Conservation (phyloP, 371 early-diverging fungal species). For the Phascolomyces articulosus region DNA sequence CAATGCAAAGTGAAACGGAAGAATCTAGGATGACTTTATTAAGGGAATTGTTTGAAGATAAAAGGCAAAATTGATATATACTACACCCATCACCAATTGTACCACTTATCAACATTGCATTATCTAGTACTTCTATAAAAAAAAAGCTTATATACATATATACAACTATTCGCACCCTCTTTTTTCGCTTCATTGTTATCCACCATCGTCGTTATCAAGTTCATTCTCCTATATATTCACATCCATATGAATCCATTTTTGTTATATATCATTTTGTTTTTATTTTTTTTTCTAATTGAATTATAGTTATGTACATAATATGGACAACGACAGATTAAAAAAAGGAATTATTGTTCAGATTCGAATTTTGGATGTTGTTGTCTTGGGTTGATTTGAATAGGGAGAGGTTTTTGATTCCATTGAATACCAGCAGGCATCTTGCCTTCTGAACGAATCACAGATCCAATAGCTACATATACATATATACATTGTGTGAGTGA, state of each 20-base stretch:
- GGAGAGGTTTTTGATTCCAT: conserved; percentile 25
- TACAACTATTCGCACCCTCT: too few relatives aligned
- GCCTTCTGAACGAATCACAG: conserved; percentile 74
- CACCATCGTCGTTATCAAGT: too few relatives aligned
- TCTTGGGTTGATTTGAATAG: conserved; percentile 18
- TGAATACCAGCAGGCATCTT: conserved; percentile 23
- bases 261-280: too few relatives aligned
- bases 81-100: too few relatives aligned
- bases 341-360: not conserved
- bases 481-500: not conserved
- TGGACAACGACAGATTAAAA: not conserved
- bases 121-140: too few relatives aligned
- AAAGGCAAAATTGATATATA: not conserved
- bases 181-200: too few relatives aligned
- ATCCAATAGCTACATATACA: conserved; percentile 69
- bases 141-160: too few relatives aligned
- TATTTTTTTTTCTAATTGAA: not conserved
- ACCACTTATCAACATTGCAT: too few relatives aligned
- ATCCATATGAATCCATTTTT: too few relatives aligned
- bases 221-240: too few relatives aligned
- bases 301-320: conserved; percentile 1
- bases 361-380: not conserved
- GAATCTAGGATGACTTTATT: not conserved
- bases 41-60: conserved; percentile 5
- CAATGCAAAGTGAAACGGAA: conserved; percentile 2